These are phyloP conservation scores for Ambrosiella beaveri DNA, from an alignment of 2,329 filamentous ascomycete species.

Conservation along the genomic window DNA sequence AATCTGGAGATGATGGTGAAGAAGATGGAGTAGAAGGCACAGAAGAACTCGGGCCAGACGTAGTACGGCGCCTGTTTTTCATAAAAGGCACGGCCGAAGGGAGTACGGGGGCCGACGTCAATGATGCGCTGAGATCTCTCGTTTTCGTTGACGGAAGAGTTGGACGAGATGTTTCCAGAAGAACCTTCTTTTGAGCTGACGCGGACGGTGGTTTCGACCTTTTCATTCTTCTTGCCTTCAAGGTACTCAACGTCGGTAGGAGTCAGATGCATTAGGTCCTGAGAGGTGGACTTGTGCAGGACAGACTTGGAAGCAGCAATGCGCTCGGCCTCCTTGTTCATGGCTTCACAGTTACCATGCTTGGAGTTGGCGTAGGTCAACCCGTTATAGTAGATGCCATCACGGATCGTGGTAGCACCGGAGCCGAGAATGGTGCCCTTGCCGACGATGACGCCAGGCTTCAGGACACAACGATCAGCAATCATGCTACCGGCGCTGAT, in stretches of 20 bases:
- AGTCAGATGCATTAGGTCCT: constrained; percentile 2
- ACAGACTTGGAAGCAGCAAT: background rate
- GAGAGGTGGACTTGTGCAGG: background rate
- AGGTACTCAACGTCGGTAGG: background rate
- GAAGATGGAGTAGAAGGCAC: constrained; percentile 33
- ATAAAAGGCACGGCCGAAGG: constrained; percentile 41
- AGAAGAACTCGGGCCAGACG: constrained; percentile 29
- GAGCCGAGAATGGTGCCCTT: constrained; percentile 34
- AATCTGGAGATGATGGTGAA: constrained; percentile 22
- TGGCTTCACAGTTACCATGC: constrained; percentile 31
- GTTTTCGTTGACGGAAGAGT: background rate
- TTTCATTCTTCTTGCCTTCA: background rate
- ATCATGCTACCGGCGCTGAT: constrained; percentile 36
- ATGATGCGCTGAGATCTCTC: background rate
- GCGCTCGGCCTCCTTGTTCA: constrained; percentile 9
- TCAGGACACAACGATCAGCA: constrained; percentile 35
- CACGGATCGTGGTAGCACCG: constrained; percentile 31
- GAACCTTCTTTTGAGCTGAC: background rate
- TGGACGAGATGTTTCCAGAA: background rate
- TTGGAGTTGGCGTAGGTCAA: constrained; percentile 36
- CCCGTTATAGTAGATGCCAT: constrained; percentile 26
- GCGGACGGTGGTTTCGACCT: background rate
- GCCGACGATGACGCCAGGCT: constrained; percentile 33
- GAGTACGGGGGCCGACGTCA: constrained; percentile 16
- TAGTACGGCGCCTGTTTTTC: constrained; percentile 30